Evolutionary conservation across 768 basidiomycete genomes (phyloP).

Genomic region (Phaffia australis): DNA sequence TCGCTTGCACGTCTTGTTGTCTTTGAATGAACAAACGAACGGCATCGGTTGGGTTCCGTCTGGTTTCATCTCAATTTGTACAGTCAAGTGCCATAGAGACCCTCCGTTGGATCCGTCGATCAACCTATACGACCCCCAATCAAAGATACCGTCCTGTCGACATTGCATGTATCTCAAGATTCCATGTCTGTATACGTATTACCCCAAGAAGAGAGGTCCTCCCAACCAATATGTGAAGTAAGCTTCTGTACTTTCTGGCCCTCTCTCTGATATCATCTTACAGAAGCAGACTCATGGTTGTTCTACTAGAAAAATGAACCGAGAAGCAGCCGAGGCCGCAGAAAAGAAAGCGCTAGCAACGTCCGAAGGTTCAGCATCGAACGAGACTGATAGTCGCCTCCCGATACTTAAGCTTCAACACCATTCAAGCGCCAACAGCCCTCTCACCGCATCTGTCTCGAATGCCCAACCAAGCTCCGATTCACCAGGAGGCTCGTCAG

Average conservation of each 20-base stretch:
- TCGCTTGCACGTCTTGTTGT: too few species aligned
- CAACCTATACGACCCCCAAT: slow-evolving; percentile 12
- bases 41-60: too few species aligned
- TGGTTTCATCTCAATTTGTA: too few species aligned
- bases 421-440: too few species aligned
- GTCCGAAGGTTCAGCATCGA: background rate
- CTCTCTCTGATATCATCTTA: background rate
- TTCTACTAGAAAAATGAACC: background rate
- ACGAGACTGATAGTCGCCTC: too few species aligned
- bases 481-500: too few species aligned
- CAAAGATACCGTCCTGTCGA: slow-evolving; percentile 37
- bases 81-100: slow-evolving; percentile 33
- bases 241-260: background rate
- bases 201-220: slow-evolving; percentile 85
- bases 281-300: background rate
- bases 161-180: slow-evolving; percentile 74
- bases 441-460: too few species aligned
- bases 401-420: too few species aligned
- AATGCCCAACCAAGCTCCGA: background rate
- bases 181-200: slow-evolving; percentile 80
- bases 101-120: slow-evolving; percentile 27
- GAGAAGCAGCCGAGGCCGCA: background rate
- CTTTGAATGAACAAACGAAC: too few species aligned
- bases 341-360: background rate
- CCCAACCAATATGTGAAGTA: slow-evolving; percentile 59